Conservation (phyloP, 108 stramenopile genomes). For the Bacterosira constricta region DNA sequence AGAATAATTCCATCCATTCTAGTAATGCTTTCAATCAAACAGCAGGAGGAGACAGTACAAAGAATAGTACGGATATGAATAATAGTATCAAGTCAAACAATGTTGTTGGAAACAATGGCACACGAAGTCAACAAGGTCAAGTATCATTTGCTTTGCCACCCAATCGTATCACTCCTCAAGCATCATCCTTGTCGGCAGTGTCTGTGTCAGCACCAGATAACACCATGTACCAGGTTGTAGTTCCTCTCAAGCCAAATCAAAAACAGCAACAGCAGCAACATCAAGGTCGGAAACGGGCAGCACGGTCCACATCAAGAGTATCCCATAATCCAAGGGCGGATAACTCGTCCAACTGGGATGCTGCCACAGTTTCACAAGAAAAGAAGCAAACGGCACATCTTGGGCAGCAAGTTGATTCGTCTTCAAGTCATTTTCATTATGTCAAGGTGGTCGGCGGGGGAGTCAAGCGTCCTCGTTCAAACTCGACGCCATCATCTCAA, state of each 20-base stretch:
- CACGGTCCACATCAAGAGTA: not conserved
- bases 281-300: not conserved
- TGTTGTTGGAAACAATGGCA: not conserved
- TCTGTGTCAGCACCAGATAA: not conserved
- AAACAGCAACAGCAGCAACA: not conserved
- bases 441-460: slow-evolving; percentile 28
- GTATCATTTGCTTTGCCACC: too few relatives aligned
- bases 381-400: not conserved
- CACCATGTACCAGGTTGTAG: not conserved
- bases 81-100: too few relatives aligned
- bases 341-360: not conserved
- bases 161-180: too few relatives aligned
- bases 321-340: not conserved
- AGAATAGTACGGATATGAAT: too few relatives aligned
- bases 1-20: too few relatives aligned
- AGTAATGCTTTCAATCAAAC: too few relatives aligned
- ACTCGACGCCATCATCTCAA: too few relatives aligned
- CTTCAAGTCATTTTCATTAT: slow-evolving; percentile 9
- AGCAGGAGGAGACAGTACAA: too few relatives aligned
- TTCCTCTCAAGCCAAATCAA: slow-evolving; percentile 5
- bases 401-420: not conserved
- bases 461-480: slow-evolving; percentile 2
- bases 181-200: not conserved
- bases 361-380: not conserved
- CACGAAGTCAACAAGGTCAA: not conserved